Conservation (phyloP, 371 early-diverging fungal species). For the Syncephalis plumigaleata region DNA sequence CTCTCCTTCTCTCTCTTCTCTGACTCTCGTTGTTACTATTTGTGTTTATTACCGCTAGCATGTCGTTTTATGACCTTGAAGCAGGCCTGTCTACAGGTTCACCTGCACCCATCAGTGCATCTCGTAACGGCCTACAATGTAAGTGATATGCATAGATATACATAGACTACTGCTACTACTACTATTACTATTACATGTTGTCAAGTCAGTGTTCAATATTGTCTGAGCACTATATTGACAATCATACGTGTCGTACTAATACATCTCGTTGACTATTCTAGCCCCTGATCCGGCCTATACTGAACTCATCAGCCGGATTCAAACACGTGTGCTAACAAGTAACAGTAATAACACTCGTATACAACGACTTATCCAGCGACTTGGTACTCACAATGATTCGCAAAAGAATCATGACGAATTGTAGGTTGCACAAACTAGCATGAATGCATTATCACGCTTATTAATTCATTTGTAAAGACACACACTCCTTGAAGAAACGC, state of each 20-base stretch:
- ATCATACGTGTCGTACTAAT: too few relatives aligned
- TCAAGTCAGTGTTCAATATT: too few relatives aligned
- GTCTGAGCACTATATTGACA: too few relatives aligned
- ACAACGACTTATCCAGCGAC: too few relatives aligned
- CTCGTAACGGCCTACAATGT: not conserved
- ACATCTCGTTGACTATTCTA: too few relatives aligned
- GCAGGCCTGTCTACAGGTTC: not conserved
- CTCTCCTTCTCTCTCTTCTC: not conserved
- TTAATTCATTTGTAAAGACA: not conserved
- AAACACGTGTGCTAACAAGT: conserved; percentile 1
- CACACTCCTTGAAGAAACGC: not conserved
- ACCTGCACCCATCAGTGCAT: not conserved
- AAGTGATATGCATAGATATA: too few relatives aligned
- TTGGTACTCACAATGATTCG: too few relatives aligned
- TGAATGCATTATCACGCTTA: too few relatives aligned
- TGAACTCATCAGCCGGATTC: conserved; percentile 1
- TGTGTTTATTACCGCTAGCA: not conserved
- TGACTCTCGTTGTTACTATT: not conserved
- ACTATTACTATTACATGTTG: too few relatives aligned
- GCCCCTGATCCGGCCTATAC: conserved; percentile 4
- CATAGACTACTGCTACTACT: too few relatives aligned
- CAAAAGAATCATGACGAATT: too few relatives aligned
- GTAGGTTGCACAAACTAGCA: too few relatives aligned
- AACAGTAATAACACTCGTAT: not conserved
- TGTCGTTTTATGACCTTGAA: not conserved